Conservation (phyloP, 2,329 filamentous ascomycete species). For the Graphiopsis chlorocephala region DNA sequence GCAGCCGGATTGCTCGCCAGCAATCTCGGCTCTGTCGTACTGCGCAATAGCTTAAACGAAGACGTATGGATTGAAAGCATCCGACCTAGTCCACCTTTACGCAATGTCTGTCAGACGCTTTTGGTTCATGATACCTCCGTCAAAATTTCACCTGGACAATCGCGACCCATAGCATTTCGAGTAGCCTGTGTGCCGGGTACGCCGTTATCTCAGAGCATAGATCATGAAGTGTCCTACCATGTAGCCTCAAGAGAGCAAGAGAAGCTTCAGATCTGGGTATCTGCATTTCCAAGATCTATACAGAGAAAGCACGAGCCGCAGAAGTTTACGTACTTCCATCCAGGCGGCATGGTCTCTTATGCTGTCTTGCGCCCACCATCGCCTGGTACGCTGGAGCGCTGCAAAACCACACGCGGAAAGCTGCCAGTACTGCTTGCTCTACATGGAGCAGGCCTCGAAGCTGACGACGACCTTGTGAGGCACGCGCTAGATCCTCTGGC, state of each 20-base stretch:
- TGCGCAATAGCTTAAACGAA: slow-evolving; percentile 44
- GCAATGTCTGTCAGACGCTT: slow-evolving; percentile 21
- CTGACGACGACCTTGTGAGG: slow-evolving; percentile 46
- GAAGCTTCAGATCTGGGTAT: background rate
- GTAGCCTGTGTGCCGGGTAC: slow-evolving; percentile 27
- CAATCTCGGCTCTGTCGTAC: slow-evolving; percentile 46
- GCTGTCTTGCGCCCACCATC: slow-evolving; percentile 56
- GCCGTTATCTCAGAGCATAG: background rate
- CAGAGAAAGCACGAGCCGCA: slow-evolving; percentile 43
- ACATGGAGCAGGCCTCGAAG: slow-evolving; percentile 59
- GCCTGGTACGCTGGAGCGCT: slow-evolving; percentile 32
- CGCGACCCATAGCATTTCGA: slow-evolving; percentile 39
- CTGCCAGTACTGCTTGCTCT: slow-evolving; percentile 52
- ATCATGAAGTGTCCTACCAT: slow-evolving; percentile 21
- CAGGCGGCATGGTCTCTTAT: slow-evolving; percentile 55
- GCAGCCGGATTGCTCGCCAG: slow-evolving; percentile 45
- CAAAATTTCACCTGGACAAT: slow-evolving; percentile 31
- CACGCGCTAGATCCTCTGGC: slow-evolving; percentile 50
- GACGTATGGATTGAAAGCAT: slow-evolving; percentile 23
- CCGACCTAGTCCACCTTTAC: slow-evolving; percentile 10
- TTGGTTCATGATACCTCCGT: slow-evolving; percentile 19
- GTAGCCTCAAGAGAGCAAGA: slow-evolving; percentile 14
- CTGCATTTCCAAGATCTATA: background rate
- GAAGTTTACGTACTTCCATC: slow-evolving; percentile 55
- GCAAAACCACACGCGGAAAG: slow-evolving; percentile 23